Base-by-base conservation (phyloP, 768 basidiomycete genomes). In the Xerocomus brunneocitrinus region DNA sequence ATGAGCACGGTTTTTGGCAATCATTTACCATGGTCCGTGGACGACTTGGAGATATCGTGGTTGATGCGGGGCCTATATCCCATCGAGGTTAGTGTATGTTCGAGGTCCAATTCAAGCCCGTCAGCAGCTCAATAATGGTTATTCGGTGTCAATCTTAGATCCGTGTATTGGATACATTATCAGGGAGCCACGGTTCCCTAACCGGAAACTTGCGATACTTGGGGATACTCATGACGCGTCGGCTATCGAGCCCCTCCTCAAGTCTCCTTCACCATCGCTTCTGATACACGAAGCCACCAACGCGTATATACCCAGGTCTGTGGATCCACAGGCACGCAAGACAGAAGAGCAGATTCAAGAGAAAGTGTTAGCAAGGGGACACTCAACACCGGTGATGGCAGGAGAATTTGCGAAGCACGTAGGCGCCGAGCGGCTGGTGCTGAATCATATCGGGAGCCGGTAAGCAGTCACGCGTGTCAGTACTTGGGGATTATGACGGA, bases 221-320 rank as follows among this genome's bases (percentile, higher is more conserved):
- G 91, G 91, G 0, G 90, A 93, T 63, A 91, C 89, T 1, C 80
- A 71, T 57, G 84, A 92, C 61, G 77, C 84, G 0, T 76, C 79
- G 27, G 62, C 73, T 1, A 78, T 89, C 47, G 68, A 78, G n/a
- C 81, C 81, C 9, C 76, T 89, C 24, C 80, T 79, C 66, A 59
- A 60, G 42, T 63, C 70, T 27, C 74, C 80, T 43, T 63, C 77
- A 4, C 76, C 79, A 24, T 80, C 84, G 28, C 74, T 93, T n/a
- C 76, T 93, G 19, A 74, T 93, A n/a, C 92, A 94, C 67, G 91
- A 94, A 69, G 82, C 85, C 1, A 91, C 89, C 2, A 90, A 93
- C 62, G 83, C 85, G 0, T 78, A 77, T 58, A 80, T 94, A 35
- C 83, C 87, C 0, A 63, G 54, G 2, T 60, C 73, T 45, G 76